Conservation (phyloP, 2,329 filamentous ascomycete genomes). For the Cladosporium colombiae region DNA sequence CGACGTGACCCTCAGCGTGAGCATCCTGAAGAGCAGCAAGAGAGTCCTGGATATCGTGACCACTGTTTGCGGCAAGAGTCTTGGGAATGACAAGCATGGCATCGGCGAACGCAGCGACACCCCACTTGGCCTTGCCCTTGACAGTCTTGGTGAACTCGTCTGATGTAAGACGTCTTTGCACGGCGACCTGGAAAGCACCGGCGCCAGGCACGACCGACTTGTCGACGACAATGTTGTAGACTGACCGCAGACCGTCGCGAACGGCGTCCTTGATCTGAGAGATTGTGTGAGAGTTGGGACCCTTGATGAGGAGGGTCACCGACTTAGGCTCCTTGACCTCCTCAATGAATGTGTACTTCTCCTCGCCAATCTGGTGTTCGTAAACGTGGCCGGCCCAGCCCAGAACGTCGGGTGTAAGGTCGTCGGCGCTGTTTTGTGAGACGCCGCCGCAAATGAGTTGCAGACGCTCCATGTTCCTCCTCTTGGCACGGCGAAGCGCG, state of each 20-base stretch:
- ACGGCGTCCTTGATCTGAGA: constrained; percentile 96
- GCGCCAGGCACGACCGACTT: constrained; percentile 90
- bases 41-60: constrained; percentile 95
- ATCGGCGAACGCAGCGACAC: constrained; percentile 92
- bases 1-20: constrained; percentile 76
- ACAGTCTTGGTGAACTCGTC: constrained; percentile 85
- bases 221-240: constrained; percentile 99
- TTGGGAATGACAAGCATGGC: constrained; percentile 95
- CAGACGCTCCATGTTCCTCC: constrained; percentile 97
- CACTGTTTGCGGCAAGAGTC: constrained; percentile 92
- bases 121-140: constrained; percentile 97
- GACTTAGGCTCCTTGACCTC: constrained; percentile 99
- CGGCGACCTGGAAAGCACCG: constrained; percentile 94
- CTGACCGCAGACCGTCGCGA: constrained; percentile 88
- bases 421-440: constrained; percentile 95
- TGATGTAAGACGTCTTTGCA: constrained; percentile 81
- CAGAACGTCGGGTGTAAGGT: constrained; percentile 80
- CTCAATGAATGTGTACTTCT: constrained; percentile 98
- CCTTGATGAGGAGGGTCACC: constrained; percentile 96
- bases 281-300: constrained; percentile 95
- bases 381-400: constrained; percentile 97
- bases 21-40: constrained; percentile 88
- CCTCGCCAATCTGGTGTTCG: constrained; percentile 94
- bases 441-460: constrained; percentile 90
- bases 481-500: constrained; percentile 89